Conservation (phyloP, 352 stramenopile genomes). For the Globisporangium irregulare region DNA sequence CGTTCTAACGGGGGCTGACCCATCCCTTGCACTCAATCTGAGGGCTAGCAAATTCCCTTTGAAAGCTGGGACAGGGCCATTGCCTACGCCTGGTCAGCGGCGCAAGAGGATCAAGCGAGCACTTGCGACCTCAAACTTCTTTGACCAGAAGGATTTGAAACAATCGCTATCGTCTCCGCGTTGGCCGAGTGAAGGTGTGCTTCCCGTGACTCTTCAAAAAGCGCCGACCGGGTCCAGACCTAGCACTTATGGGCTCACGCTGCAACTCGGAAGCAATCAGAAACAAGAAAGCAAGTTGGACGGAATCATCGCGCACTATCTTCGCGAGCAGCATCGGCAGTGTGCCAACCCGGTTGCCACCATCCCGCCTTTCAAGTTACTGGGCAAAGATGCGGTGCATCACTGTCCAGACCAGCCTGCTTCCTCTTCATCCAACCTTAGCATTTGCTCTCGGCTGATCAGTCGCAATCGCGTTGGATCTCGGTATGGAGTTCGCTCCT, state of each 20-base stretch:
- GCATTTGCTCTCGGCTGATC: constrained; percentile 61
- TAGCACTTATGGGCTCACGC: neutral
- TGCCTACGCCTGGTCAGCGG: constrained; percentile 12
- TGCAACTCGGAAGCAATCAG: constrained; percentile 4
- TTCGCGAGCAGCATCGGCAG: constrained; percentile 86
- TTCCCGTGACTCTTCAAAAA: constrained; percentile 7
- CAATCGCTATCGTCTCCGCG: constrained; percentile 10
- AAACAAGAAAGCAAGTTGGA: constrained; percentile 54
- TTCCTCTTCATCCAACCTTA: constrained; percentile 44
- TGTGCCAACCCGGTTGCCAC: constrained; percentile 85
- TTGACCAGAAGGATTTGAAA: constrained; percentile 22
- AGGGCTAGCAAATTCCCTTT: neutral
- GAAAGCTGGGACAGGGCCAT: neutral
- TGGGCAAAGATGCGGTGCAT: constrained; percentile 54
- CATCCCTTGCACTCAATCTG: neutral
- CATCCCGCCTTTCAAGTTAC: constrained; percentile 80
- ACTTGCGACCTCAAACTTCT: constrained; percentile 30
- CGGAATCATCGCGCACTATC: constrained; percentile 84
- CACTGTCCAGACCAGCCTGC: constrained; percentile 68
- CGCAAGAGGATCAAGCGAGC: constrained; percentile 34
- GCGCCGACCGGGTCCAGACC: neutral
- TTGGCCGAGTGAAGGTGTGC: constrained; percentile 1
- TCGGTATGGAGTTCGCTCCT: constrained; percentile 35
- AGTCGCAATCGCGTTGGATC: constrained; percentile 50
- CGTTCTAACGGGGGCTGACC: neutral